Base-by-base conservation (phyloP, 2,329 filamentous ascomycete species). In the Phialophora tarda region DNA sequence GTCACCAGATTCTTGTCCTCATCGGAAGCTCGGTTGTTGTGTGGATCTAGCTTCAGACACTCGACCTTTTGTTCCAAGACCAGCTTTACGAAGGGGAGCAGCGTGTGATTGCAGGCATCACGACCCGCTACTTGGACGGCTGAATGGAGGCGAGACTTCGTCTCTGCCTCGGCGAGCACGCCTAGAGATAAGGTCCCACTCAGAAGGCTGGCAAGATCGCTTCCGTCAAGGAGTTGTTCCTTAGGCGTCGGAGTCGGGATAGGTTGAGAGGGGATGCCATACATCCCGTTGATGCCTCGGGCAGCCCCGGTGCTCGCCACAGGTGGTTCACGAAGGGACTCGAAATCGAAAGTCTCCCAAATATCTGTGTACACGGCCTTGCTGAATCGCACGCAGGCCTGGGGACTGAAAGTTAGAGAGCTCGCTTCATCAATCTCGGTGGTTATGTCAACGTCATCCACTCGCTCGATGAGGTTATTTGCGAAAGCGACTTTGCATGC, bases 401-500 rank as follows among this genome's bases (percentile, higher is more conserved):
- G n/a, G 44, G 30, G 17, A 11, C 11, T 12, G 55, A 24, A 58
- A 12, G 23, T 12, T 28, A 26, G 24, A 8, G 4, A 12, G 21
- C 3, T 26, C 3, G 3, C 14, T 26, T 24, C 55, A 5, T 17
- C 11, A n/a, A 41, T 7, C 30, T 47, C 61, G 3, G 8, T n/a
- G 3, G 11, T 48, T 34, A 4, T 23, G 26, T 38, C 26, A 14
- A 28, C 17, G 0, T 26, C 21, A 30, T 62, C 63, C n/a, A 34
- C 21, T 4, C 11, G n/a, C 23, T 11, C 38, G 17, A 24, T 2
- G 7, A 65, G 24, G 24, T 48, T 14, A 34, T 65, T 65, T 28
- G 63, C 63, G 34, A 65, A 65, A 24, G 58, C 59, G 21, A 38
- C 48, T 57, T 62, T 51, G 32, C 48, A 62, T 14, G 58, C 58